Evolutionary conservation across 331 rosid genomes (phyloP), one percentile per base, ranked within the genome.

Genomic region (Spiraea crenata): DNA sequence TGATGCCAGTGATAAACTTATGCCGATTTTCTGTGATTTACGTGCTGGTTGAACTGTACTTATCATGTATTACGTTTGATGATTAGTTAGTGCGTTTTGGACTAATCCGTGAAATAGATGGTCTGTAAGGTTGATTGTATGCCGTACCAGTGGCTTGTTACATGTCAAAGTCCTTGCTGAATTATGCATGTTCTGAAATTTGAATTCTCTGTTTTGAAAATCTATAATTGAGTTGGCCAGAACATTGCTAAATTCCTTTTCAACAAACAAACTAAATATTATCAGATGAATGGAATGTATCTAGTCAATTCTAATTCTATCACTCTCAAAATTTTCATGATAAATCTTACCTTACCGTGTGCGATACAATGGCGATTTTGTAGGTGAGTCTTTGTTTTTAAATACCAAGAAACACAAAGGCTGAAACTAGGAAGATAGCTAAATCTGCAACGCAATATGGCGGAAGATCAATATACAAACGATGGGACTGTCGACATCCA

Each of bases 401-500:
- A 50, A 76, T 55, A 68, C 69, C 8, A 42, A 25, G 31, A 25
- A 25, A 25, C 14, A 66, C 51, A 20, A 66, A 17, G 41, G 4
- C 40, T 6, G 39, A 50, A 37, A 60, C 25, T 31, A 3, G 17
- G 46, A 17, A 12, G 41, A 71, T 60, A 15, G 41, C 45, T 20
- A 25, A 25, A 65, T 65, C 70, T 44, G 41, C 3, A 55, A 17
- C n/a, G 34, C 37, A 54, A 52, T 40, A 84, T 82, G 85, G 83
- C 65, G 4, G 83, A 55, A 58, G 80, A 77, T 3, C 85, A 76
- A 38, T 88, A 83, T 57, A 83, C 90, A 5, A 70, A 89, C 34
- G 93, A 91, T 77, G 97, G 96, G 38, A 91, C 97, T 11, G 1
- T 79, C 14, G 88, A 87, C 71, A 65, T 82, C 63, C 37, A 40